Percentiles rank a stretch among this genome's conserved stretches.
Evolutionary conservation across 2,329 filamentous ascomycete species (phyloP).

Genomic region (Ceratocystis cacaofunesta): DNA sequence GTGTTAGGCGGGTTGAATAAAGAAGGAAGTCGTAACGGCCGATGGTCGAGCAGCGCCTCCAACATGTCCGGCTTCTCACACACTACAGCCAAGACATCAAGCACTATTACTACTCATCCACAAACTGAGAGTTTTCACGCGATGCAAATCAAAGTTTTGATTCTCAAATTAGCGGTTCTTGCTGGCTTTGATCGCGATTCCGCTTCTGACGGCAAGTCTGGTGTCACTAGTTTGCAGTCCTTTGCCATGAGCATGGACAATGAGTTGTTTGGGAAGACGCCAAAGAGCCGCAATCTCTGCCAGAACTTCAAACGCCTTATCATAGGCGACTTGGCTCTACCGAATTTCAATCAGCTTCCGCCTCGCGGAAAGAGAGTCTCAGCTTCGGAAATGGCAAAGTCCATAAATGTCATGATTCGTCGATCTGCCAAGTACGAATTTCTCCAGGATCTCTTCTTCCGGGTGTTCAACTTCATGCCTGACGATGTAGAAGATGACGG

Average conservation of each 20-base stretch:
- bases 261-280: conserved; percentile 61
- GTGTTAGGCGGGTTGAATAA: conserved; percentile 55
- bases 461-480: conserved; percentile 71
- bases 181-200: conserved; percentile 57
- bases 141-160: conserved; percentile 59
- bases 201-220: conserved; percentile 30
- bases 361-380: conserved; percentile 42
- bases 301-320: conserved; percentile 71
- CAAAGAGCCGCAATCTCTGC: conserved; percentile 56
- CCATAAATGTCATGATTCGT: conserved; percentile 59
- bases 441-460: conserved; percentile 63
- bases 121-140: conserved; percentile 62
- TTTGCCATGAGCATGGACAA: conserved; percentile 64
- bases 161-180: conserved; percentile 75
- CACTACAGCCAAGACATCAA: conserved; percentile 47
- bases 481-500: conserved; percentile 58
- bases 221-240: conserved; percentile 45
- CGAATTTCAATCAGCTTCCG: conserved; percentile 30
- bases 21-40: conserved; percentile 43
- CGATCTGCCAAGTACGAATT: conserved; percentile 60
- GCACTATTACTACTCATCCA: conserved; percentile 56
- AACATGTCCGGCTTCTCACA: conserved; percentile 70
- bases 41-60: conserved; percentile 72
- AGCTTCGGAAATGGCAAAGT: conserved; percentile 65
- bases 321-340: conserved; percentile 49